These are phyloP conservation scores for Colletotrichum scovillei DNA, from an alignment of 2,329 filamentous ascomycete species.

Conservation along the genomic window DNA sequence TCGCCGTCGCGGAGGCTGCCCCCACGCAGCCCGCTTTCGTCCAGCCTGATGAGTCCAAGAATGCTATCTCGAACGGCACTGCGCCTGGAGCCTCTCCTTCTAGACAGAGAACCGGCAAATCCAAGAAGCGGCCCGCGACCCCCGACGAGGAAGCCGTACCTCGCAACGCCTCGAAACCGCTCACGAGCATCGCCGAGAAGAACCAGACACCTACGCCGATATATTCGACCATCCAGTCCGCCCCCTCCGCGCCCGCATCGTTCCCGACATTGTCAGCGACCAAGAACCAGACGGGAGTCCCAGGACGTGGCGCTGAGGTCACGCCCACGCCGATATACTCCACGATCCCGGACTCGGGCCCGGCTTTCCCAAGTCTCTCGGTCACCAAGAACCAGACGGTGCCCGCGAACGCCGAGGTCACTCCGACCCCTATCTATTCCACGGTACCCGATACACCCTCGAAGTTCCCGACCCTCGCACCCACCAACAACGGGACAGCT, in stretches of 20 bases:
- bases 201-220: neutral
- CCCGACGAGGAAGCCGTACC: neutral
- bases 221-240: neutral
- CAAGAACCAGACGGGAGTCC: conserved; percentile 11
- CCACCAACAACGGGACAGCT: conserved; percentile 15
- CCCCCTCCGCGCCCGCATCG: neutral
- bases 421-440: neutral
- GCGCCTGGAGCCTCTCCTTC: neutral
- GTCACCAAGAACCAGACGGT: neutral
- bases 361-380: neutral
- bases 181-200: neutral
- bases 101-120: neutral
- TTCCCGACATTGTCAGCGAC: conserved; percentile 9
- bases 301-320: neutral
- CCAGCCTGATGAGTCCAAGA: neutral
- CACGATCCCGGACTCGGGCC: neutral
- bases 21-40: neutral
- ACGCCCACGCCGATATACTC: neutral
- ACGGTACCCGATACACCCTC: neutral
- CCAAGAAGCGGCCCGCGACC: neutral
- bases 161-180: neutral
- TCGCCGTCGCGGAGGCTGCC: neutral
- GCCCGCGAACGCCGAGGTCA: neutral
- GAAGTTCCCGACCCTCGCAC: neutral
- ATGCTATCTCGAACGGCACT: neutral